A percentile compares a stretch with the other conserved stretches of the same genome.
Evolutionary conservation across 805 yeast genomes (phyloP).

Genomic region (Lipomyces anomalus): DNA sequence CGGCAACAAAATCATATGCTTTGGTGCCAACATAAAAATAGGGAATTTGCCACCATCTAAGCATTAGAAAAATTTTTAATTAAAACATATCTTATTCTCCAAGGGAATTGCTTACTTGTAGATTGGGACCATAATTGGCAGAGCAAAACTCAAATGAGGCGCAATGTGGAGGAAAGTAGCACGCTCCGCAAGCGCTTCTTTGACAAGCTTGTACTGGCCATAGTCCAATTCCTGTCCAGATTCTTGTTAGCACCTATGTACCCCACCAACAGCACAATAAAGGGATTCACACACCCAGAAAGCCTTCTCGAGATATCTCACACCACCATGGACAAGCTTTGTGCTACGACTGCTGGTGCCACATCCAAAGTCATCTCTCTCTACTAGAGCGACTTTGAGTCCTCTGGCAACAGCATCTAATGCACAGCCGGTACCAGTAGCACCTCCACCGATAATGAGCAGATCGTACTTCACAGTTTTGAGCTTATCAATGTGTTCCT

Average conservation of each 20-base stretch:
- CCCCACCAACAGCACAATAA: neutral
- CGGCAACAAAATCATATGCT: slow-evolving; percentile 89
- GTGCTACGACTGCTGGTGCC: slow-evolving; percentile 94
- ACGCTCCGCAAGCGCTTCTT: slow-evolving; percentile 84
- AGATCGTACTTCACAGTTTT: slow-evolving; percentile 52
- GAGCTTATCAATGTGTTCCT: slow-evolving; percentile 14
- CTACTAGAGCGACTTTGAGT: slow-evolving; percentile 78
- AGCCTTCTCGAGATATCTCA: slow-evolving; percentile 90
- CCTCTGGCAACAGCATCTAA: slow-evolving; percentile 89
- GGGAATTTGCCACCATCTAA: slow-evolving; percentile 85
- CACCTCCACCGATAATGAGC: slow-evolving; percentile 93
- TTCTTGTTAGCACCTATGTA: neutral
- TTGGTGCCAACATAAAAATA: slow-evolving; percentile 89
- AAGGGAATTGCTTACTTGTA: slow-evolving; percentile 46
- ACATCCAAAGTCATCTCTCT: slow-evolving; percentile 81
- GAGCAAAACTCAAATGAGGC: slow-evolving; percentile 78
- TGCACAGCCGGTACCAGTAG: slow-evolving; percentile 91
- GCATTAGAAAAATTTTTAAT: too few relatives aligned
- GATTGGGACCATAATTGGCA: slow-evolving; percentile 95
- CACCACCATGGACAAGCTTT: slow-evolving; percentile 97
- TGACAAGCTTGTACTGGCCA: slow-evolving; percentile 80
- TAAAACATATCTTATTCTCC: too few relatives aligned
- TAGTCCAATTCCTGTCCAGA: slow-evolving; percentile 77
- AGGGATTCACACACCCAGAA: slow-evolving; percentile 47
- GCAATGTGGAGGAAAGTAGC: slow-evolving; percentile 83